Base-by-base conservation (phyloP, 768 basidiomycete species). In the Leccinum obscurum region DNA sequence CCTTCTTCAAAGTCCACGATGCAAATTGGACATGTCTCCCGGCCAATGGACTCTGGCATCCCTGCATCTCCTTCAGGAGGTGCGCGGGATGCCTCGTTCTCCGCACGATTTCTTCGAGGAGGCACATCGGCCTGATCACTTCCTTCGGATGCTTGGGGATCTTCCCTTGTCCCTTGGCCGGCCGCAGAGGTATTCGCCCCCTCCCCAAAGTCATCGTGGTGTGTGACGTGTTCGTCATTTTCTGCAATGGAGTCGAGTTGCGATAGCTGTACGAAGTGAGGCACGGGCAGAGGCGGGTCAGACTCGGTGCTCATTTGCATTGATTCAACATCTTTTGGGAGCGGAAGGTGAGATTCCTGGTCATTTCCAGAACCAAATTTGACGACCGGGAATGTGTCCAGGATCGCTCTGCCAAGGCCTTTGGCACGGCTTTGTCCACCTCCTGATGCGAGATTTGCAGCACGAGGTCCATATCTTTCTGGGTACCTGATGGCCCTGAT, bases 321-420 rank as follows among this genome's bases (percentile, higher is more conserved):
- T 22, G 64, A 59, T 66, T 78, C 78, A 32, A 74, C 39, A 62
- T 80, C 77, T 62, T 77, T 78, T 35, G 61, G 26, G 11, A 34
- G 55, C 28, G 66, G 49, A 35, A 60, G 58, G 39, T 57, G 39
- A 26, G 59, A 35, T 17, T 59, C 62, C 35, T 20, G 65, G 54
- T 56, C 63, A 51, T 65, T 58, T 7, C 62, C 62, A 32, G 68
- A 72, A 6, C 86, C 85, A 66, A 95, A 98, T 72, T 94, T 93
- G 75, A 96, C 88, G 62, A 97, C 77, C 4, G 95, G 95, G 77
- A 98, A 98, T 3, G 95, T 97, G 66, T 98, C 95, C 57, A 98
- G 79, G 59, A 98, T 95, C 20, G 96, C 96, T 20, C 92, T 86
- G 2, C 92, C 90, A 54, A 98, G 80, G 7, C 95, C 95, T n/a